These are phyloP conservation scores for Vitis rupestris DNA, from an alignment of 164 flowering plant species.

Conservation along the genomic window DNA sequence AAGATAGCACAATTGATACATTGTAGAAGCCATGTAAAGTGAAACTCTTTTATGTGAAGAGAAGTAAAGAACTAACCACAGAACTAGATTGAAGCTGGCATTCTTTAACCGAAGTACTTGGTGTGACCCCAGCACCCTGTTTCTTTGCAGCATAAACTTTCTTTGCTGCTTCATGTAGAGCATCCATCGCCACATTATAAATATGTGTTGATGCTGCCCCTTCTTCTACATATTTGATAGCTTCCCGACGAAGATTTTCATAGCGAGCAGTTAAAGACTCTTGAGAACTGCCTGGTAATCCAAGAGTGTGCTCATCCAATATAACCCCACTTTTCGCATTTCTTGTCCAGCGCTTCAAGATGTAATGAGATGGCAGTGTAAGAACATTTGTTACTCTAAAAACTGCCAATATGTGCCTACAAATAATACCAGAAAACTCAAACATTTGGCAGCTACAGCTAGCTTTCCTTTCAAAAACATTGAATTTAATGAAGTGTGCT, in stretches of 20 bases:
- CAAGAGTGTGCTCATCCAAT: conserved; percentile 29
- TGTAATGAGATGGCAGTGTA: conserved; percentile 48
- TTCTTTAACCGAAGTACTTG: conserved; percentile 10
- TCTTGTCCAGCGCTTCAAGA: conserved; percentile 58
- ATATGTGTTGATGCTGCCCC: conserved; percentile 44
- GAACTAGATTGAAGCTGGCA: conserved; percentile 7
- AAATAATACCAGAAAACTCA: conserved; percentile 54
- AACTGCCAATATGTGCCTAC: conserved; percentile 56
- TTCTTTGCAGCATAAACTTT: conserved; percentile 44
- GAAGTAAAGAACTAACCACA: conserved; percentile 11
- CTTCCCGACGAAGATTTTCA: conserved; percentile 48
- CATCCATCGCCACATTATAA: conserved; percentile 53
- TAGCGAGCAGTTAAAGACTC: conserved; percentile 39
- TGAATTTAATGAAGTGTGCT: conserved; percentile 35
- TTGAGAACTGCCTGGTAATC: conserved; percentile 27
- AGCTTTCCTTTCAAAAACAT: conserved; percentile 41
- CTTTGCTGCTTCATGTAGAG: conserved; percentile 47
- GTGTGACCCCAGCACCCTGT: conserved; percentile 3
- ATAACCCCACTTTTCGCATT: conserved; percentile 45
- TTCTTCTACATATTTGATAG: conserved; percentile 52
- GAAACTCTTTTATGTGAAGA: background rate
- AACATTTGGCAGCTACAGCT: conserved; percentile 60
- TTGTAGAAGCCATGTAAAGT: background rate
- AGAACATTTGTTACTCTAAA: conserved; percentile 49
- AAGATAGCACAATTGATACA: background rate